Evolutionary conservation across 495 filamentous ascomycete species (phyloP), one percentile per base, ranked within the genome.

Genomic region (Aspergillus egyptiacus): DNA sequence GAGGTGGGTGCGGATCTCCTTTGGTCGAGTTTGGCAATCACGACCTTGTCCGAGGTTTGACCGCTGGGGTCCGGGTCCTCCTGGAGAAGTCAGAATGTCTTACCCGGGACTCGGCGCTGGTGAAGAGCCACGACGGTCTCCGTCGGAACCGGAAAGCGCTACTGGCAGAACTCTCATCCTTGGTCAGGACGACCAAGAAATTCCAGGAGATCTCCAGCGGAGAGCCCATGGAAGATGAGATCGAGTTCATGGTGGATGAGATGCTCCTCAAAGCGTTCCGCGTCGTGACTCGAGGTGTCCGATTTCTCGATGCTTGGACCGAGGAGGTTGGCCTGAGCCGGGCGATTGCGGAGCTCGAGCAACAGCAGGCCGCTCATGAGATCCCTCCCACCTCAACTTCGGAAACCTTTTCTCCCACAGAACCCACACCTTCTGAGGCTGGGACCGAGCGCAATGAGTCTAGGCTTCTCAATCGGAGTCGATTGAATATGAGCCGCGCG

Each of bases 241-340:
- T 87, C 25, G 88, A 91, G 55, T 79, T 82, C 51, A 76, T 91
- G 24, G 73, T 95, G 41, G 91, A 96, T 62, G 89, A 95, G 62
- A 87, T 97, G 80, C 82, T 96, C 9, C 68, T 95, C 40, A 91
- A 90, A 61, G 90, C 89, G 0, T 97, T 94, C 71, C 91, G 87
- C 57, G 88, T 96, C 48, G 86, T 94, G n/a, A 89, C 82, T 46
- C 85, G 90, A 48, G 88, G 86, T 28, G 89, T 96, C 42, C 78
- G 82, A 50, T 96, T 99, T 62, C 73, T 96, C n/a, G 94, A 99
- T 59, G 75, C 90, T 4, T 85, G 89, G 75, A 82, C 88, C 19
- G 82, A 91, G 47, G 85, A 89, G 46, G 78, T 83, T 24, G 73
- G 78, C 35, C 63, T 84, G 33, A 79, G 79, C 66, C 72, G 77